Evolutionary conservation across 1,139 yeast species (phyloP), one percentile per base, ranked within the genome.

Genomic region (Yamadazyma pseudoaaseri): DNA sequence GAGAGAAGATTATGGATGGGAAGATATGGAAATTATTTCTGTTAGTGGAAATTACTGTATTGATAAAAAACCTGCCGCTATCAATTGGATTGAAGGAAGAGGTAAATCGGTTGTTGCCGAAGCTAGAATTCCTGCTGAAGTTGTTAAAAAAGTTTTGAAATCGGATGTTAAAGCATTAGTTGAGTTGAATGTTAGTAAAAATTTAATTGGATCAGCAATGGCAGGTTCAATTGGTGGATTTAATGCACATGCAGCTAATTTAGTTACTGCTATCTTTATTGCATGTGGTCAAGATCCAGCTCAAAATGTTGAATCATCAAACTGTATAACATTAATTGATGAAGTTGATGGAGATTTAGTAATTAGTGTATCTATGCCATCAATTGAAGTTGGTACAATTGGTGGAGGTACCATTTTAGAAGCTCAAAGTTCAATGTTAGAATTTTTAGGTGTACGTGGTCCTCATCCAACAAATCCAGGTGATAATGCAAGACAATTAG

Each of bases 241-340:
- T 65, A 92, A 94, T 57, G 98, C 98, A 0, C 98, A 92, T 49
- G 97, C 98, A 31, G 95, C 98, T 30, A 92, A 92, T 58, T 67
- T 92, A 51, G 92, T 92, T 25, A 92, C 98, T 20, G 97, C 98
- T 8, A 82, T 92, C 18, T 92, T 65, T 60, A 69, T 92, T 48
- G 98, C 99, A 3, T 79, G 96, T 46, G 99, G 99, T 40, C 99
- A 92, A 70, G 98, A 92, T 64, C 97, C 97, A 10, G 97, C 97
- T 2, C 97, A 89, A 66, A 92, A 90, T 55, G 97, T 94, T 36
- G 99, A 92, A 65, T 82, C 95, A 40, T 87, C 97, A 22, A 92
- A 90, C 65, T 94, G 98, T 81, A 90, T 94, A 45, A 92, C 98
- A 2, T 70, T 92, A 47, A 89, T 94, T 95, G 82, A 83, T 54